Evolutionary conservation across 225 moss, liverwort and hornwort genomes (phyloP), one percentile per base, ranked within the genome.

Genomic region (Anthoceros angustus): DNA sequence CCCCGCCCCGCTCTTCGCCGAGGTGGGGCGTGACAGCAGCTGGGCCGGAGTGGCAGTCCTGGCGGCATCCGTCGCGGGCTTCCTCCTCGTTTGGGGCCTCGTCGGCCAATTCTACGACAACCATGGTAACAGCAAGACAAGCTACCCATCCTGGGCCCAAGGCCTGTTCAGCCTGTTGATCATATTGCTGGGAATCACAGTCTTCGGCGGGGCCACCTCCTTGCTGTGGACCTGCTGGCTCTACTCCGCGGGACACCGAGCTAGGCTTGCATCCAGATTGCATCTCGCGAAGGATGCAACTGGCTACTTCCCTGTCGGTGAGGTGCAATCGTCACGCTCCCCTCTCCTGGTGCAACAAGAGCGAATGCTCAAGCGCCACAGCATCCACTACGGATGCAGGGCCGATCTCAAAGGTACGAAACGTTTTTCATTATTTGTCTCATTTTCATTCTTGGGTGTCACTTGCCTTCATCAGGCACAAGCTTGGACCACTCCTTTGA

Each of bases 131-230:
- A 10, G 24, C 5, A 20, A 39, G 39, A 21, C 42, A 9, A 68
- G 61, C 25, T 75, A 79, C 1, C 18, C 70, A 0, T 64, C 63
- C 9, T 82, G 67, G 42, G 42, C 62, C 0, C 70, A 83, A 10
- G 74, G 72, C 0, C 48, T 78, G 25, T 67, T 81, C 16, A 75
- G 61, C 72, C 23, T 88, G 0, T 32, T 78, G 41, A 24, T 74
- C 1, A 8, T 80, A 5, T 25, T 75, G 38, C 0, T 85, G 14
- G 79, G 62, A 8, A 43, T 85, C 43, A 70, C 77, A 41, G 45
- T 68, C 2, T 88, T 81, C 42, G 88, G 85, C 11, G 83, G 85
- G 4, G 70, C 67, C 2, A 49, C 78, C 12, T 42, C 82, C 12
- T 43, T 45, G 0, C 48, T 77, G 5, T 71, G 72, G 21, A 39